Evolutionary conservation across 257 asterid genomes (phyloP), one percentile per base, ranked within the genome.

Genomic region (Oldenlandia corymbosa): DNA sequence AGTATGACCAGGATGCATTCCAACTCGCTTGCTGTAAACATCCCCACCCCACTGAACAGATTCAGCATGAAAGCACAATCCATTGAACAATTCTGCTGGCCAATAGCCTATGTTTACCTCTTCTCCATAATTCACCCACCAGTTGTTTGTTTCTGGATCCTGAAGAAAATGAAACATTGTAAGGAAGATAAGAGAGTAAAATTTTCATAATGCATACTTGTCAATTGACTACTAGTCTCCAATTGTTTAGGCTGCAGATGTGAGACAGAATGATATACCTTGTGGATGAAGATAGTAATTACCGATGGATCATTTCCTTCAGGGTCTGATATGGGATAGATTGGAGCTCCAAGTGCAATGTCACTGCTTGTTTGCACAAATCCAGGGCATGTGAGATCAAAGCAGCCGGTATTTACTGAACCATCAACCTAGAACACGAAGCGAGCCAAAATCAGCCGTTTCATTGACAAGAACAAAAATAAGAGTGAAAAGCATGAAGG

Each of bases 21-120:
- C 94, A 0, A 85, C 86, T 12, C 66, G 70, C 2, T 69, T 13
- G 76, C 91, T 88, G 32, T 80, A 83, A 43, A 88, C 91, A 43
- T 88, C 94, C 6, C 94, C 96, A 5, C 91, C 96, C 94, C 91
- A 83, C 37, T 85, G 83, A 5, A 73, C 91, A 0, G 79, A 78
- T 6, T 47, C 61, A 0, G 91, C 89, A 20, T 77, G 89, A 0
- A 17, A 0, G 0, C 21, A 30, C 21, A 81, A 34, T 53, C 10
- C 0, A 1, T 0, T 45, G 12, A 88, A 88, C 0, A 88, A 80
- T 17, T 80, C 69, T 0, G 45, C 23, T 13, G 96, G 94, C 85
- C 87, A 88, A 50, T 85, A 88, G 6, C 96, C 94, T 16, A 85
- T 68, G 67, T 83, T 72, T 51, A 62, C 65, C 5, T 27, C 48